Evolutionary conservation across 2,329 filamentous ascomycete species (phyloP).

Genomic region (Graphium sp.): DNA sequence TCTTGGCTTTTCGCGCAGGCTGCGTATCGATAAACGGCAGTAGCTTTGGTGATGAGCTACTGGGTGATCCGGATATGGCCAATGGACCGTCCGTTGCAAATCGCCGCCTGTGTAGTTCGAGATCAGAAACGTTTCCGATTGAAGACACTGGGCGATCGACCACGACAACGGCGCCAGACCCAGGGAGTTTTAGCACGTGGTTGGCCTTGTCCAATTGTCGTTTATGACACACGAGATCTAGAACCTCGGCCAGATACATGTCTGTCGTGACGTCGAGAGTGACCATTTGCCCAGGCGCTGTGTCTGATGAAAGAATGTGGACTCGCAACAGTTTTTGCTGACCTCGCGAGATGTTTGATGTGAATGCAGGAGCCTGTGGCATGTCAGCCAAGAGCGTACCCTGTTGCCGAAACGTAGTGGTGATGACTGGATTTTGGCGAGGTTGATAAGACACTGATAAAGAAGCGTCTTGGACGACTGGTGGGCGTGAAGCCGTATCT

Average conservation of each 20-base stretch:
- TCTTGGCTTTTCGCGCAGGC: conserved; percentile 31
- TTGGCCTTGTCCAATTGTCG: conserved; percentile 63
- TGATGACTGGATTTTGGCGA: conserved; percentile 41
- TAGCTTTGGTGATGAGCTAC: conserved; percentile 52
- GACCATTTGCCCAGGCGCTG: conserved; percentile 55
- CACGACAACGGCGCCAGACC: conserved; percentile 57
- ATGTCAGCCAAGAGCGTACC: conserved; percentile 39
- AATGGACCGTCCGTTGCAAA: conserved; percentile 61
- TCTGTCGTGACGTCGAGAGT: conserved; percentile 65
- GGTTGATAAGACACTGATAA: conserved; percentile 13
- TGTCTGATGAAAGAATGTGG: conserved; percentile 53
- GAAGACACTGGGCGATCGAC: conserved; percentile 66
- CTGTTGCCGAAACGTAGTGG: conserved; percentile 38
- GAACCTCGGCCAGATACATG: conserved; percentile 67
- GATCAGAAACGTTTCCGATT: conserved; percentile 55
- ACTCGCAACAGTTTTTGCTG: conserved; percentile 56
- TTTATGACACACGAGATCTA: conserved; percentile 63
- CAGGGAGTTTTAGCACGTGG: conserved; percentile 62
- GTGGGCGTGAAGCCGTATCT: no score
- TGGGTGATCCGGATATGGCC: conserved; percentile 51
- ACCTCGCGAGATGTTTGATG: conserved; percentile 32
- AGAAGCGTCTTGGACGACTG: not conserved
- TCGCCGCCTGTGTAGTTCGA: conserved; percentile 59
- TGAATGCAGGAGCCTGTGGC: conserved; percentile 27
- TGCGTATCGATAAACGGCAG: conserved; percentile 29